phyloP scores from a whole-genome alignment of 176 grass and related monocot genomes.

The Neostapfia colusana region DNA sequence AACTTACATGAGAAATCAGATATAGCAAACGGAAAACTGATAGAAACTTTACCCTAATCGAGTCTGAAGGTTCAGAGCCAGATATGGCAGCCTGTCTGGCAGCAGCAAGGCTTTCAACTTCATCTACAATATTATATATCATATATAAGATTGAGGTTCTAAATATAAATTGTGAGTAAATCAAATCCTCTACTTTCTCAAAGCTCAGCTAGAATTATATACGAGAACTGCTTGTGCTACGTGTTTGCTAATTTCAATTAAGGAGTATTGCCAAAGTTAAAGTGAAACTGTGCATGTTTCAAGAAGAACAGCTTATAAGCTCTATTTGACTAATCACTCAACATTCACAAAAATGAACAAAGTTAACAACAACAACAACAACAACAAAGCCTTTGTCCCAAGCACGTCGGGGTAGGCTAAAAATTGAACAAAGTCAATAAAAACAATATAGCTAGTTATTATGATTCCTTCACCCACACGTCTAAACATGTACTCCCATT shows the following conservation, averaged over 20 bases:
- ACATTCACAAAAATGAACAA: slow-evolving; percentile 24
- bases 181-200: slow-evolving; percentile 18
- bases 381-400: no score
- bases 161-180: slow-evolving; percentile 31
- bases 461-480: slow-evolving; percentile 11
- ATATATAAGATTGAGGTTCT: slow-evolving; percentile 34
- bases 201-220: slow-evolving; percentile 23
- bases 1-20: slow-evolving; percentile 23
- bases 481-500: neutral
- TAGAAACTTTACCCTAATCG: slow-evolving; percentile 76
- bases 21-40: neutral
- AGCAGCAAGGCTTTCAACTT: slow-evolving; percentile 99
- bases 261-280: neutral
- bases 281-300: neutral
- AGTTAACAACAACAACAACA: no score
- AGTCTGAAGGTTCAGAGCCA: slow-evolving; percentile 99
- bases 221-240: neutral
- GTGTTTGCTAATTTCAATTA: slow-evolving; percentile 20
- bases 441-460: neutral
- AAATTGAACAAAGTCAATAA: slow-evolving; percentile 16
- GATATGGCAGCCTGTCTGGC: slow-evolving; percentile 96
- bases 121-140: slow-evolving; percentile 61
- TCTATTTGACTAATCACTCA: neutral
- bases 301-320: neutral
- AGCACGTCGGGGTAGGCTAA: no score